Percentiles rank a stretch among this genome's conserved stretches.
phyloP scores from a whole-genome alignment of 768 basidiomycete species.

The Suillus occidentalis region DNA sequence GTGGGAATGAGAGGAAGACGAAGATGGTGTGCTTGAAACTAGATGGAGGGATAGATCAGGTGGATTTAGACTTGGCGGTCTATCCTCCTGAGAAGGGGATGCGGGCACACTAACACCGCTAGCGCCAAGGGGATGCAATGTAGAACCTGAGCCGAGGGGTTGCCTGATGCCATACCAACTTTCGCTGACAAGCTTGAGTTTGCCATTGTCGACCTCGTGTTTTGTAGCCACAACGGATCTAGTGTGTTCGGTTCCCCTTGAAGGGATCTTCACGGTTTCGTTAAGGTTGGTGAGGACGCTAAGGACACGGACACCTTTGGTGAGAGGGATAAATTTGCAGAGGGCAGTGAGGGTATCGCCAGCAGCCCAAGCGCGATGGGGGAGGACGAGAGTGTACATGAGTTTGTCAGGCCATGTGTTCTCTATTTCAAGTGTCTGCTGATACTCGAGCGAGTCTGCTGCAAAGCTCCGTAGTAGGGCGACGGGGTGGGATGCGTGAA shows the following conservation, averaged over 20 bases:
- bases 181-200: conserved; percentile 40
- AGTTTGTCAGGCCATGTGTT: conserved; percentile 98
- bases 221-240: conserved; percentile 59
- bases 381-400: conserved; percentile 92
- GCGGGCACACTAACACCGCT: conserved; percentile 9
- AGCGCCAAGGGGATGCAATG: neutral
- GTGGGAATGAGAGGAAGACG: conserved; percentile 14
- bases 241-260: conserved; percentile 56
- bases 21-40: conserved; percentile 16
- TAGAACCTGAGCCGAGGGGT: neutral
- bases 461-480: conserved; percentile 72
- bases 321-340: conserved; percentile 84
- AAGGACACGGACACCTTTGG: conserved; percentile 78
- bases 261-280: conserved; percentile 68
- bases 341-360: conserved; percentile 82
- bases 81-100: conserved; percentile 17
- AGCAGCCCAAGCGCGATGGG: conserved; percentile 94
- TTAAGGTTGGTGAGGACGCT: conserved; percentile 67
- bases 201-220: conserved; percentile 68
- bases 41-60: conserved; percentile 17
- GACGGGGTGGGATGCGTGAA: conserved; percentile 62
- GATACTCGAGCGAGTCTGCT: conserved; percentile 88
- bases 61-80: conserved; percentile 17
- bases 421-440: conserved; percentile 92
- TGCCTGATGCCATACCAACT: conserved; percentile 10